A percentile compares a stretch with the other conserved stretches of the same genome.
Conservation (phyloP, 768 basidiomycete species). For the Agrocybe praecox region DNA sequence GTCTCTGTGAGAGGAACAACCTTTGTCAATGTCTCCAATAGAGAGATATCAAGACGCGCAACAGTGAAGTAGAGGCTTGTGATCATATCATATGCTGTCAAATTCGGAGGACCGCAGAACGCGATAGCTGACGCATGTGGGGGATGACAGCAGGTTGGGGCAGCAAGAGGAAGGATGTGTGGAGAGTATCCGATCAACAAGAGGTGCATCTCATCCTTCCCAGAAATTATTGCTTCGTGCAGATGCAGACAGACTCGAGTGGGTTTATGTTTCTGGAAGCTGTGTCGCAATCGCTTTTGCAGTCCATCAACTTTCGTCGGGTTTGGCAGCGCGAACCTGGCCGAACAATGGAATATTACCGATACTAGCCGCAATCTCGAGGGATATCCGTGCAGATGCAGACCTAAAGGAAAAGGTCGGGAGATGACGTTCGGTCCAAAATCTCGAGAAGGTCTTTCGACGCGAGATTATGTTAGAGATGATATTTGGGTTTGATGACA, state of each 20-base stretch:
- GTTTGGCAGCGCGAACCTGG: background rate
- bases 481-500: no score
- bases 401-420: no score
- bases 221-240: slow-evolving; percentile 1
- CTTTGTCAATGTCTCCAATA: background rate
- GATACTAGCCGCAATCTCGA: no score
- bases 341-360: background rate
- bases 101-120: background rate
- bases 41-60: background rate
- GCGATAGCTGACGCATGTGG: background rate
- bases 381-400: no score
- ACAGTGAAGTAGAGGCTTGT: background rate
- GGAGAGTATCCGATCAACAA: background rate
- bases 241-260: background rate
- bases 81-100: background rate
- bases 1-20: background rate
- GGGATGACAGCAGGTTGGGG: background rate
- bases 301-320: slow-evolving; percentile 2
- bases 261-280: background rate
- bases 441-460: no score
- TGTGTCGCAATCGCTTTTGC: background rate
- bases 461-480: no score
- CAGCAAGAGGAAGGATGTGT: background rate
- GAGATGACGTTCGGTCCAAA: no score
- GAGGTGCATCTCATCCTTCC: background rate